Conservation (phyloP, 306 rosid species). For the Biancaea sappan region DNA sequence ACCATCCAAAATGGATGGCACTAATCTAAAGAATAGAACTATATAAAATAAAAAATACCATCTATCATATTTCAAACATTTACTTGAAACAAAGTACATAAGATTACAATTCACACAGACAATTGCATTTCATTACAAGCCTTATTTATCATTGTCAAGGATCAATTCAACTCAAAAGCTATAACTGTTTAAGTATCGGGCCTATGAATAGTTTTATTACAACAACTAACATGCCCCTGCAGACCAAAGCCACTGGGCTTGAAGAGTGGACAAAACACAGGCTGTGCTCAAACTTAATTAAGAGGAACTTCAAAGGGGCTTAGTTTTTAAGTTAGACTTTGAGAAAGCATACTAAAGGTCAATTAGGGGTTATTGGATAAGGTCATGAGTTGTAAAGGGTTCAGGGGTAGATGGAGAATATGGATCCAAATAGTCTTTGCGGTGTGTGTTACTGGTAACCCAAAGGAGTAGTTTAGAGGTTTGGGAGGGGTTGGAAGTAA, state of each 20-base stretch:
- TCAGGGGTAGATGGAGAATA: too few relatives aligned
- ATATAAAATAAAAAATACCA: neutral
- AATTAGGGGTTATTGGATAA: too few relatives aligned
- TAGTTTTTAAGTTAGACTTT: too few relatives aligned
- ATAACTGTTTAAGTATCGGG: neutral
- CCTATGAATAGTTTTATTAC: neutral
- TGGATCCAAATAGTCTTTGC: too few relatives aligned
- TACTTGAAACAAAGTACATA: conserved; percentile 4
- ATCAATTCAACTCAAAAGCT: neutral
- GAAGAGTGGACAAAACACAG: neutral
- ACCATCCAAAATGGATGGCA: conserved; percentile 8
- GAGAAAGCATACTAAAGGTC: too few relatives aligned
- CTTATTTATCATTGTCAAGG: neutral
- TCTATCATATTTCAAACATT: conserved; percentile 9
- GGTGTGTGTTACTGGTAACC: too few relatives aligned
- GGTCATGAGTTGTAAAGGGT: too few relatives aligned
- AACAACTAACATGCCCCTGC: neutral
- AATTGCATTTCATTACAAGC: conserved; percentile 17
- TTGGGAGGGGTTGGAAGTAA: too few relatives aligned
- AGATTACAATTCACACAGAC: neutral
- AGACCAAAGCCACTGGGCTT: neutral
- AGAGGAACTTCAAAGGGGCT: too few relatives aligned
- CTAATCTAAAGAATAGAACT: conserved; percentile 8
- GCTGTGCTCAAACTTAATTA: neutral
- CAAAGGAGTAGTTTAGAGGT: too few relatives aligned